Evolutionary conservation across 2,329 filamentous ascomycete species (phyloP).

Genomic region (Eurotiales sp.): DNA sequence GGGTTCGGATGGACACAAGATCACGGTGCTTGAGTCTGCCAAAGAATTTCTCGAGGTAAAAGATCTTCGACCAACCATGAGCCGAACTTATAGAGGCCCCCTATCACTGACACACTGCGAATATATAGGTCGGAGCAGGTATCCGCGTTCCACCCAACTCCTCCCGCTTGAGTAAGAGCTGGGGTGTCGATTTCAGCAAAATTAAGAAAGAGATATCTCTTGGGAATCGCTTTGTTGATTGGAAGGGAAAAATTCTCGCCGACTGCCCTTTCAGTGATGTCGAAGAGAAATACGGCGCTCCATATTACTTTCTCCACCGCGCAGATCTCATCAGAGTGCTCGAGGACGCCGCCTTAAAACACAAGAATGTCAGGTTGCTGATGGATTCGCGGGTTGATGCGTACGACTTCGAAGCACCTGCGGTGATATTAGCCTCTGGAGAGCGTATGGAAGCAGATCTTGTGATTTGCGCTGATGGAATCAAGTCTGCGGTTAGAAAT

Average conservation of each 20-base stretch:
- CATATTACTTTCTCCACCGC: conserved; percentile 30
- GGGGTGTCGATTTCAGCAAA: conserved; percentile 17
- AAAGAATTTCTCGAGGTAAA: neutral
- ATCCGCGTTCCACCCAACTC: conserved; percentile 28
- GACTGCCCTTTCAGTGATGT: conserved; percentile 22
- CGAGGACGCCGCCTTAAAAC: conserved; percentile 16
- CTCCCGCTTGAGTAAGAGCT: conserved; percentile 12
- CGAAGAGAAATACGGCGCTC: conserved; percentile 23
- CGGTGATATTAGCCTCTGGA: conserved; percentile 19
- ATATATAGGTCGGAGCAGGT: conserved; percentile 25
- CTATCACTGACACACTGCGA: neutral
- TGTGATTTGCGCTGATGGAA: conserved; percentile 28
- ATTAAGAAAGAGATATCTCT: conserved; percentile 23
- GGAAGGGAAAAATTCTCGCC: conserved; percentile 24
- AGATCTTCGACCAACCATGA: no score
- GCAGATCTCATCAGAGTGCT: conserved; percentile 25
- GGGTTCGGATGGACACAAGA: neutral
- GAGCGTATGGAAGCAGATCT: conserved; percentile 22
- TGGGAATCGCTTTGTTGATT: conserved; percentile 28
- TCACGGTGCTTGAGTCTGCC: neutral
- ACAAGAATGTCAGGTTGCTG: conserved; percentile 4
- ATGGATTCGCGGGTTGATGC: conserved; percentile 21
- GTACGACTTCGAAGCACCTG: conserved; percentile 24
- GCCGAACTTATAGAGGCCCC: no score
- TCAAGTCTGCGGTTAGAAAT: conserved; percentile 25